Conservation (phyloP, 1,284 basidiomycete genomes). For the Schizophyllum commune region DNA sequence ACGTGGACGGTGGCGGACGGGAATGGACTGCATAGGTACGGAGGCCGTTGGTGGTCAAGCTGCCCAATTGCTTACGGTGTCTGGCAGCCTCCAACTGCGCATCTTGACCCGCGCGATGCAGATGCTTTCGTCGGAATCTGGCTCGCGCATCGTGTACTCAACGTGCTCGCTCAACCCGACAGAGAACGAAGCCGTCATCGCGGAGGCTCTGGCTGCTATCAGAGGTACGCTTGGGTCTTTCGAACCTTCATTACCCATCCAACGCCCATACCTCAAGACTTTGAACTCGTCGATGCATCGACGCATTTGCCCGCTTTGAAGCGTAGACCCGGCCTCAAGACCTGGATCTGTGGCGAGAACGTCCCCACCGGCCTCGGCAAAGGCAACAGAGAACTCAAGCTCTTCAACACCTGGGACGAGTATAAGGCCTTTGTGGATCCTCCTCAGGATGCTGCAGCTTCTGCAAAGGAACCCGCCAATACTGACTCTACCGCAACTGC, state of each 20-base stretch:
- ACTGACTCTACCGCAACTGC: background rate
- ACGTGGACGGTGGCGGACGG: conserved; percentile 87
- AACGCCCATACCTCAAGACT: conserved; percentile 36
- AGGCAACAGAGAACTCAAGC: conserved; percentile 18
- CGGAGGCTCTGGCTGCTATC: conserved; percentile 70
- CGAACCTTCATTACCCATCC: background rate
- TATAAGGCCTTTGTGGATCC: conserved; percentile 49
- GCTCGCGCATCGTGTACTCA: conserved; percentile 93
- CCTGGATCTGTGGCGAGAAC: conserved; percentile 38
- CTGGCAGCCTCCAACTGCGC: conserved; percentile 70
- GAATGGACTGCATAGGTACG: conserved; percentile 83
- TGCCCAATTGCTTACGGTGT: background rate
- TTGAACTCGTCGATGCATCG: conserved; percentile 79
- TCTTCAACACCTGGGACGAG: conserved; percentile 36
- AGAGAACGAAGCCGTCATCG: conserved; percentile 96
- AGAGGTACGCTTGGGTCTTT: conserved; percentile 39
- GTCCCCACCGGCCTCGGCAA: background rate
- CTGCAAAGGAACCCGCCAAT: background rate
- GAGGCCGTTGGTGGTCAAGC: conserved; percentile 10
- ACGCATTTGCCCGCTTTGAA: conserved; percentile 63
- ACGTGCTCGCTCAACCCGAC: conserved; percentile 97
- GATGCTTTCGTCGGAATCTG: conserved; percentile 60
- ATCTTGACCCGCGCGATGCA: conserved; percentile 91
- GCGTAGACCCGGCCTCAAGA: conserved; percentile 66
- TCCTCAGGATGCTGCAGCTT: conserved; percentile 36